Evolutionary conservation across 192 early-diverging fungal species (phyloP), one percentile per base, ranked within the genome.

Genomic region (Glomus cerebriforme): DNA sequence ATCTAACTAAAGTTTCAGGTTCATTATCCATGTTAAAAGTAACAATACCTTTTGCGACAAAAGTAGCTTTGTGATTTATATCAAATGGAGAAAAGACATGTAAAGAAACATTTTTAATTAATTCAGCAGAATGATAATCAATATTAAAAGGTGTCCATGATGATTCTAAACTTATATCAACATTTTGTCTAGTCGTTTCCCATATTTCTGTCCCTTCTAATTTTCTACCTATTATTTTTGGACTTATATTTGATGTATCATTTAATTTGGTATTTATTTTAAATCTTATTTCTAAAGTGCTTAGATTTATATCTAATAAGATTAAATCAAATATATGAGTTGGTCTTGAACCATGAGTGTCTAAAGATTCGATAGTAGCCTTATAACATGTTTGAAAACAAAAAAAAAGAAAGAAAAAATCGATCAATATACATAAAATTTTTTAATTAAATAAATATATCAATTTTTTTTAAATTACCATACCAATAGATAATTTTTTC

Each of bases 261-360:
- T 27, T 22, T 9, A 72, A 49, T 49, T 70, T 58, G 13, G 54
- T 32, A 60, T 74, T 74, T 17, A 59, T 74, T 47, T 74, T 75
- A 27, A 75, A 75, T 24, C 54, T 26, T 29, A 29, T 58, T 1
- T 75, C n/a, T 17, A 75, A 34, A 32, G 73, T 34, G 5, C 8
- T 29, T 7, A 60, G 7, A 60, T 75, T 58, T 15, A 58, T 34
- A 13, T 37, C 73, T 17, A 59, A 37, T 22, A 75, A 60, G 19
- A 75, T 31, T 59, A 75, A 35, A 60, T 75, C 73, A 62, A 75
- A 75, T 31, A 75, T 75, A 24, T 75, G 73, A 58, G 73, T 75
- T 34, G 73, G 73, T 5, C 73, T 49, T 34, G 73, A 58, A 34
- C 73, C 29, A 24, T 75, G 32, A n/a, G 32, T 60, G 8, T 75